A percentile compares a stretch with the other conserved stretches of the same genome.
Evolutionary conservation across 495 filamentous ascomycete genomes (phyloP).

Genomic region (Thermothielavioides terrestris): DNA sequence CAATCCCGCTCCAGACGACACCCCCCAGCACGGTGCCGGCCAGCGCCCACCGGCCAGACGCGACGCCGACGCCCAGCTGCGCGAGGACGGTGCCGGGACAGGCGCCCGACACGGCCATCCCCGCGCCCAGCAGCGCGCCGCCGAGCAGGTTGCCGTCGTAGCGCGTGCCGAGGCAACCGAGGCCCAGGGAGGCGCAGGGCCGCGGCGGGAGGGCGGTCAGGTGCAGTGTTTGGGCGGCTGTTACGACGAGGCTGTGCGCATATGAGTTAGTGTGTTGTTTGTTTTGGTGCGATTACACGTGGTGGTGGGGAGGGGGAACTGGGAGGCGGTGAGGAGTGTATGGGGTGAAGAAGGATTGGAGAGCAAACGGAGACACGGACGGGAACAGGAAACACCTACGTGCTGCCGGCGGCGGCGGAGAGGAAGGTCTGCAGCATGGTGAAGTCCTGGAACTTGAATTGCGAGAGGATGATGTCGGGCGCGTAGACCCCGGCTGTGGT

Average conservation of each 20-base stretch:
- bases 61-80: constrained; percentile 42
- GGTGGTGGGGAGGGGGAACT: background rate
- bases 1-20: constrained; percentile 28
- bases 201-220: constrained; percentile 28
- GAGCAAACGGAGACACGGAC: background rate
- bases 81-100: constrained; percentile 50
- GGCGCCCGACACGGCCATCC: constrained; percentile 48
- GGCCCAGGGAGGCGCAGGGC: constrained; percentile 27
- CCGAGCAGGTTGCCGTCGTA: constrained; percentile 52
- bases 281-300: background rate
- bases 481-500: constrained; percentile 44
- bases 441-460: constrained; percentile 46
- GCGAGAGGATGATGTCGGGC: constrained; percentile 43
- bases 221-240: constrained; percentile 23
- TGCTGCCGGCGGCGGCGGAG: constrained; percentile 43
- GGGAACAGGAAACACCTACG: constrained; percentile 37
- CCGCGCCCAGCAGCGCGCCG: constrained; percentile 43
- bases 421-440: constrained; percentile 53
- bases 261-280: background rate
- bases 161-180: constrained; percentile 29
- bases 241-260: constrained; percentile 23
- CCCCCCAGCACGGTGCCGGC: constrained; percentile 38
- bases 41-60: constrained; percentile 35
- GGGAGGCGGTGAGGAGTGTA: background rate
- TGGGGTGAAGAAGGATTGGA: background rate